phyloP scores from a whole-genome alignment of 2,329 filamentous ascomycete genomes.

The Penicillium sp. region DNA sequence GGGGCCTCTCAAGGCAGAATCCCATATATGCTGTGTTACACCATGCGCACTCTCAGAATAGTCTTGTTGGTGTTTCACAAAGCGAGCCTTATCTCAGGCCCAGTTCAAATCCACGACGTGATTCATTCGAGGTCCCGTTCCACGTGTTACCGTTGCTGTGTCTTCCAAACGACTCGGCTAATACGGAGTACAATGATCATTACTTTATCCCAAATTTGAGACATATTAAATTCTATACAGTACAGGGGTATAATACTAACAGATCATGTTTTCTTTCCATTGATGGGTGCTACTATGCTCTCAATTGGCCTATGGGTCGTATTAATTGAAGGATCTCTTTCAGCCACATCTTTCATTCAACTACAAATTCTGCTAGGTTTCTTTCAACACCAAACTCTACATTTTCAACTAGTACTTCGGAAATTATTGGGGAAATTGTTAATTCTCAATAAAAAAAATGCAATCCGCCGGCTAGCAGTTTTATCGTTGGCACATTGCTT shows the following conservation, averaged over 20 bases:
- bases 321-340: not conserved
- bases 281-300: not conserved
- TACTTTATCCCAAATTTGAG: not conserved
- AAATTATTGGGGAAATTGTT: not conserved
- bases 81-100: not conserved
- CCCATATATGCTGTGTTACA: not conserved
- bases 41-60: not conserved
- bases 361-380: not conserved
- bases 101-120: not conserved
- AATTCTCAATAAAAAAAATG: not conserved
- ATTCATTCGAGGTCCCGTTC: not conserved
- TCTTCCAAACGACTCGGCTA: not conserved
- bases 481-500: not conserved
- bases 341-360: not conserved
- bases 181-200: not conserved
- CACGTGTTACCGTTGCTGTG: not conserved
- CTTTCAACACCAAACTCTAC: not conserved
- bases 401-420: not conserved
- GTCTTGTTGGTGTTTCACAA: not conserved
- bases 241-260: not conserved
- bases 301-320: not conserved
- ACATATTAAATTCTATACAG: too few species aligned
- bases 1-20: not conserved
- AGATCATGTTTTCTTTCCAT: not conserved
- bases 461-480: not conserved